Conservation (phyloP, 805 yeast genomes). For the Saccharomycopsis oosterbeekiorum region DNA sequence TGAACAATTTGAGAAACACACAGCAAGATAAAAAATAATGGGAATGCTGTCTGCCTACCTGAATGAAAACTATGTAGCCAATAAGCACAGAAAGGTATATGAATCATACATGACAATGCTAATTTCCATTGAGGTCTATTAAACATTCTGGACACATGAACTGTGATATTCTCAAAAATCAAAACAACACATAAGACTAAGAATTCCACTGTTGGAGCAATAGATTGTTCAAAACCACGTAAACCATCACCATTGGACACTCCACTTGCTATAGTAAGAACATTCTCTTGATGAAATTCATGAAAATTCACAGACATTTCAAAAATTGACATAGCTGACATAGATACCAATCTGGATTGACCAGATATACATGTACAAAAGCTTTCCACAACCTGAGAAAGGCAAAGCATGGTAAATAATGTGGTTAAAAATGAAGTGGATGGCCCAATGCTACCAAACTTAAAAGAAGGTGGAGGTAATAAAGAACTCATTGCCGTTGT, state of each 20-base stretch:
- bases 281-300: conserved; percentile 32
- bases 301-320: conserved; percentile 72
- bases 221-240: conserved; percentile 4
- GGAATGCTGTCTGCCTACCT: conserved; percentile 40
- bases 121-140: conserved; percentile 46
- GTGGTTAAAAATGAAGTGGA: conserved; percentile 48
- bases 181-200: conserved; percentile 46
- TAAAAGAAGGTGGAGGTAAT: background rate
- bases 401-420: conserved; percentile 45
- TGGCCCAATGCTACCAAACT: conserved; percentile 31
- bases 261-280: conserved; percentile 27
- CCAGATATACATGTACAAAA: conserved; percentile 51
- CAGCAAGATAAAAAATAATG: conserved; percentile 46
- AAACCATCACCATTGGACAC: background rate
- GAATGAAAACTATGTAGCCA: conserved; percentile 32
- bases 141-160: conserved; percentile 54
- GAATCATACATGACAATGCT: conserved; percentile 53
- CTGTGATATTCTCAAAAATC: conserved; percentile 45
- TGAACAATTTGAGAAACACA: conserved; percentile 60
- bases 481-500: background rate
- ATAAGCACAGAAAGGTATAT: conserved; percentile 40
- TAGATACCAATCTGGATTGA: conserved; percentile 44
- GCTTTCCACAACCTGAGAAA: conserved; percentile 57
- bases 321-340: conserved; percentile 57
- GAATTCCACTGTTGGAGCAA: conserved; percentile 43